Percentiles rank a stretch among this genome's conserved stretches.
Conservation (phyloP, 1,139 yeast species). For the Yamadazyma atlantica region DNA sequence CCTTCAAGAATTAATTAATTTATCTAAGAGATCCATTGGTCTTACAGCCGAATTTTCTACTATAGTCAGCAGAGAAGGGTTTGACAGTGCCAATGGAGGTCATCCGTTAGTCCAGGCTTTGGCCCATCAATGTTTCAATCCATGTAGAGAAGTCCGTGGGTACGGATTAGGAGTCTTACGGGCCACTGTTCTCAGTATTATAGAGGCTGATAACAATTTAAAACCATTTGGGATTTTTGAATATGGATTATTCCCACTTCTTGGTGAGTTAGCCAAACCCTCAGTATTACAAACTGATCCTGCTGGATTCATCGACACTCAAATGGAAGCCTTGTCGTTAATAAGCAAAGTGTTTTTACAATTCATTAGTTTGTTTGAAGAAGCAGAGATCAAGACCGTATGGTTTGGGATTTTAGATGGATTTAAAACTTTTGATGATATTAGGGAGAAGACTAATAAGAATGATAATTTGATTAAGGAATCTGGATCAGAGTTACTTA, state of each 20-base stretch:
- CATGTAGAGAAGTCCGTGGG: slow-evolving; percentile 72
- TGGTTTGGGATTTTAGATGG: slow-evolving; percentile 41
- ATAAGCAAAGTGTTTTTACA: slow-evolving; percentile 74
- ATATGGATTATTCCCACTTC: slow-evolving; percentile 71
- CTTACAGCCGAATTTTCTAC: slow-evolving; percentile 52
- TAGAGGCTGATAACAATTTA: slow-evolving; percentile 25
- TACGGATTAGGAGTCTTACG: slow-evolving; percentile 62
- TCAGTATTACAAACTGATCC: slow-evolving; percentile 68
- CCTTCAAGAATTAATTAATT: slow-evolving; percentile 51
- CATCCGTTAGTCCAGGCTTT: slow-evolving; percentile 74
- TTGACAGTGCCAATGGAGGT: slow-evolving; percentile 30
- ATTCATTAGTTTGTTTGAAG: slow-evolving; percentile 26
- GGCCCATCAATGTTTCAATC: slow-evolving; percentile 86
- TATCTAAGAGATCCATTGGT: slow-evolving; percentile 62
- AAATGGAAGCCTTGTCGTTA: slow-evolving; percentile 63
- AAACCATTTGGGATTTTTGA: slow-evolving; percentile 63
- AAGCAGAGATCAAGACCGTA: slow-evolving; percentile 23
- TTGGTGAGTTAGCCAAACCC: slow-evolving; percentile 63
- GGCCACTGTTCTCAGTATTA: slow-evolving; percentile 35
- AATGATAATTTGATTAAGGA: slow-evolving; percentile 48
- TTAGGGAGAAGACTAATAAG: slow-evolving; percentile 22
- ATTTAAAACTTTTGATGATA: slow-evolving; percentile 27
- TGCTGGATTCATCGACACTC: slow-evolving; percentile 62
- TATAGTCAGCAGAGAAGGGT: slow-evolving; percentile 22
- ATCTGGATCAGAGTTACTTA: slow-evolving; percentile 60